Evolutionary conservation across 768 basidiomycete species (phyloP).

Genomic region (Gymnopilus dilepis): DNA sequence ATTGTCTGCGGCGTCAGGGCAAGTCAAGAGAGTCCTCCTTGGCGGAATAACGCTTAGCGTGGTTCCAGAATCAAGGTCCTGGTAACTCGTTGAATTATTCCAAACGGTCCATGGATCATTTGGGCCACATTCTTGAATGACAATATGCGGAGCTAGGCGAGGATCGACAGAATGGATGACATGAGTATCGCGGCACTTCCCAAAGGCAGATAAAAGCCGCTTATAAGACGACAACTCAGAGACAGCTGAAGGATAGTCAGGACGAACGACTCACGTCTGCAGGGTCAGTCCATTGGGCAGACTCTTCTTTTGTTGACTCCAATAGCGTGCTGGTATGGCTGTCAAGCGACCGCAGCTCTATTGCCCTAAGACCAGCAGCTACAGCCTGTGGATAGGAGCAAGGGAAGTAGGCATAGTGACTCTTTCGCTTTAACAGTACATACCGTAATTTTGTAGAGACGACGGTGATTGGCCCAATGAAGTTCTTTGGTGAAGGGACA

Average conservation of each 20-base stretch:
- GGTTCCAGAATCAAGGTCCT: slow-evolving; percentile 12
- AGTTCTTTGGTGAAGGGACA: not conserved
- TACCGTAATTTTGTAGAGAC: slow-evolving; percentile 44
- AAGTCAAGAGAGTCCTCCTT: not conserved
- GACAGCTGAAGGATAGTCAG: not conserved
- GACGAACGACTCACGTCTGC: slow-evolving; percentile 47
- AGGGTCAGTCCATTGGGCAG: slow-evolving; percentile 56
- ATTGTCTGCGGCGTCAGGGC: not conserved
- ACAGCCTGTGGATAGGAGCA: slow-evolving; percentile 41
- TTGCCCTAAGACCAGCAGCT: slow-evolving; percentile 43
- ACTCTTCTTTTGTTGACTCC: slow-evolving; percentile 39
- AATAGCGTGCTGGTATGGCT: slow-evolving; percentile 34
- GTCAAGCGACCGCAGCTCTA: slow-evolving; percentile 44
- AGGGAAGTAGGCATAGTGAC: slow-evolving; percentile 5
- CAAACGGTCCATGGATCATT: slow-evolving; percentile 14
- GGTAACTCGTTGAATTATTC: slow-evolving; percentile 10
- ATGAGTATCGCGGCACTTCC: slow-evolving; percentile 8
- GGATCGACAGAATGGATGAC: slow-evolving; percentile 22
- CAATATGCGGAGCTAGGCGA: slow-evolving; percentile 25
- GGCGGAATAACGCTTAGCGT: slow-evolving; percentile 13
- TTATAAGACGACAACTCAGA: slow-evolving; percentile 19
- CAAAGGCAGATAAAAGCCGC: slow-evolving; percentile 5
- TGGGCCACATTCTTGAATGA: slow-evolving; percentile 21
- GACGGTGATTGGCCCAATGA: slow-evolving; percentile 37
- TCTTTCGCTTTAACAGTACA: slow-evolving; percentile 23